Evolutionary conservation across 164 flowering plant genomes (phyloP), one percentile per base, ranked within the genome.

Genomic region (Dillenia turbinata): DNA sequence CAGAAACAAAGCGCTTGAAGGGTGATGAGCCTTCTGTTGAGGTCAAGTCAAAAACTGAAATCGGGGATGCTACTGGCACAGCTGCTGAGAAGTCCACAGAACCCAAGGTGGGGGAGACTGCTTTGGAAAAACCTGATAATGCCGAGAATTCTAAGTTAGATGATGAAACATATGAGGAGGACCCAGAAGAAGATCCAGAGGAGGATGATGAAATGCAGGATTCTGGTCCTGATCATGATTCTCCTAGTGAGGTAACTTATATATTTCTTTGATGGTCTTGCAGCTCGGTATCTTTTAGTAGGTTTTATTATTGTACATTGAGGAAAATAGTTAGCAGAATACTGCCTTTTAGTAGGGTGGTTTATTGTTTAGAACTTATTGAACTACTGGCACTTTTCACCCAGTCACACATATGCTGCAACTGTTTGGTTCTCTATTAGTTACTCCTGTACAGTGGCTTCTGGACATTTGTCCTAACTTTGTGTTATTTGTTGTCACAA

Each of bases 121-220:
- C 66, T 54, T 33, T 71, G 56, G 74, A 26, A 26, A 26, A 26
- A 26, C 1, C 43, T 59, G 64, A 75, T 69, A 77, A 53, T 67
- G 58, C 44, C 1, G 75, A 72, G 9, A 58, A 73, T 8, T 54
- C 54, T 46, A 63, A 65, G 69, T 54, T 40, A 44, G 62, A 59
- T 12, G 56, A 58, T 43, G 64, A 56, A 45, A 24, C 58, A 46
- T 69, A 68, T 48, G 72, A 68, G 17, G 85, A 81, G 44, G 90
- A 85, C 60, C 83, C 85, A 0, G 91, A 85, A 65, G 92, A 82
- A 67, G 87, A 84, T 61, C 78, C 76, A 5, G 88, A 81, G 22
- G 92, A 81, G 72, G 85, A 80, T 73, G 84, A 79, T 54, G 90
- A 85, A 71, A 79, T 76, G 80, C 71, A 68, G 46, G 90, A 81